Conservation (phyloP, 2,329 filamentous ascomycete genomes). For the Metarhizium anisopliae region DNA sequence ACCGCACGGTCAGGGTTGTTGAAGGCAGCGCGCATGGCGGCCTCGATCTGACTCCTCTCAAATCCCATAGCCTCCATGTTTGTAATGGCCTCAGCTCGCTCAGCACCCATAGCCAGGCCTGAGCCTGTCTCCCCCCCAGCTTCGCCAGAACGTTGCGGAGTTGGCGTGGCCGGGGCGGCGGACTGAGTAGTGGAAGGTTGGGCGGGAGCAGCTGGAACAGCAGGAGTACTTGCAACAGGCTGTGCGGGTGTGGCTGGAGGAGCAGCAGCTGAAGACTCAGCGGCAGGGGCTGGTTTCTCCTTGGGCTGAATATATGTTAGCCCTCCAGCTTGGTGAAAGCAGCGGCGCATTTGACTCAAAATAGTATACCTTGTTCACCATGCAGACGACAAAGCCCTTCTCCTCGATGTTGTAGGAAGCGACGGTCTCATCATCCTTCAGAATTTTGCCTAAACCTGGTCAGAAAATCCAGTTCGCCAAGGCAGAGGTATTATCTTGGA, state of each 20-base stretch:
- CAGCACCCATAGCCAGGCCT: slow-evolving; percentile 76
- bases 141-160: slow-evolving; percentile 37
- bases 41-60: slow-evolving; percentile 75
- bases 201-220: slow-evolving; percentile 35
- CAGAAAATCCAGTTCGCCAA: slow-evolving; percentile 5
- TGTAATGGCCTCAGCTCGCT: slow-evolving; percentile 71
- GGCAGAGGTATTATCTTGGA: slow-evolving; percentile 9
- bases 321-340: neutral
- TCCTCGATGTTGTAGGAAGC: slow-evolving; percentile 98
- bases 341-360: neutral
- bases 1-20: slow-evolving; percentile 96
- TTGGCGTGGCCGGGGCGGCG: slow-evolving; percentile 42
- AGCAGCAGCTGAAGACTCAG: slow-evolving; percentile 51
- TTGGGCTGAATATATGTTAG: slow-evolving; percentile 25
- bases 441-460: slow-evolving; percentile 72
- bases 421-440: slow-evolving; percentile 95
- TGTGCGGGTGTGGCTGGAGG: slow-evolving; percentile 48
- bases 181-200: slow-evolving; percentile 36
- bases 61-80: slow-evolving; percentile 99
- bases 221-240: slow-evolving; percentile 51
- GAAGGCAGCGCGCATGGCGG: slow-evolving; percentile 91
- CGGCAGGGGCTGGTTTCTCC: slow-evolving; percentile 53
- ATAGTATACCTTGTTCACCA: slow-evolving; percentile 78
- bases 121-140: slow-evolving; percentile 48
- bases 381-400: slow-evolving; percentile 98